Percentiles rank a stretch among this genome's conserved stretches.
These are phyloP conservation scores for Verticillium nonalfalfae DNA, from an alignment of 2,329 filamentous ascomycete genomes.

Conservation along the genomic window DNA sequence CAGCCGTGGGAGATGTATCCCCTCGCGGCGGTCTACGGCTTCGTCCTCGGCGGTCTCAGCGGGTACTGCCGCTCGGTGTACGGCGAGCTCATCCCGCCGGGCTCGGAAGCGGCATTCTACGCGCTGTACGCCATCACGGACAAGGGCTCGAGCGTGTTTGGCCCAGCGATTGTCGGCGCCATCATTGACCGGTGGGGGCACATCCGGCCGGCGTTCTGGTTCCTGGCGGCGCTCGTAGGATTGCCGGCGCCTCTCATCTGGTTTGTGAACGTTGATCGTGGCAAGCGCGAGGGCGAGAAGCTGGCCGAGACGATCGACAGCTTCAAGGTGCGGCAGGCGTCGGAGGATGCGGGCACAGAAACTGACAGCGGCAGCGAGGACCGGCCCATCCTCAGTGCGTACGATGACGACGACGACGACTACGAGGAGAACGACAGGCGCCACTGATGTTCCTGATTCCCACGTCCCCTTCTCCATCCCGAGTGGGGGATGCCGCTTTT, in stretches of 20 bases:
- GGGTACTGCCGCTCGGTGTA: constrained; percentile 90
- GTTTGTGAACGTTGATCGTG: constrained; percentile 77
- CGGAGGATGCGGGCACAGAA: constrained; percentile 9
- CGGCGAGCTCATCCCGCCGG: constrained; percentile 88
- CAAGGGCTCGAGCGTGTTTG: constrained; percentile 91
- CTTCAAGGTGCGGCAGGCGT: constrained; percentile 21
- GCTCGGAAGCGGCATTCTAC: constrained; percentile 93
- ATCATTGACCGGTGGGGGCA: constrained; percentile 82
- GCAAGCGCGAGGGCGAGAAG: constrained; percentile 60
- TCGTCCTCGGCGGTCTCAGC: constrained; percentile 88
- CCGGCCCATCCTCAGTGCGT: constrained; percentile 25
- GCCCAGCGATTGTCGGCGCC: constrained; percentile 84
- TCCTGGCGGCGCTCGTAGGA: constrained; percentile 78
- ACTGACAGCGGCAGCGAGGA: constrained; percentile 23
- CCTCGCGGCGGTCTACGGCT: constrained; percentile 81
- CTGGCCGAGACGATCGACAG: constrained; percentile 56
- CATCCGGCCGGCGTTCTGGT: constrained; percentile 86
- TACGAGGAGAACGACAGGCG: constrained; percentile 4
- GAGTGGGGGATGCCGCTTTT: background rate
- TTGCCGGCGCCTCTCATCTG: constrained; percentile 80
- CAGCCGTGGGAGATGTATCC: constrained; percentile 97
- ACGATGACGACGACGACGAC: constrained; percentile 26
- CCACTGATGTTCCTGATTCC: background rate
- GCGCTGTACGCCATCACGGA: constrained; percentile 96
- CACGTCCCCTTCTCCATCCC: too few species aligned